These are phyloP conservation scores for Orbilia javanica DNA, from an alignment of 2,329 filamentous ascomycete genomes.

Conservation along the genomic window DNA sequence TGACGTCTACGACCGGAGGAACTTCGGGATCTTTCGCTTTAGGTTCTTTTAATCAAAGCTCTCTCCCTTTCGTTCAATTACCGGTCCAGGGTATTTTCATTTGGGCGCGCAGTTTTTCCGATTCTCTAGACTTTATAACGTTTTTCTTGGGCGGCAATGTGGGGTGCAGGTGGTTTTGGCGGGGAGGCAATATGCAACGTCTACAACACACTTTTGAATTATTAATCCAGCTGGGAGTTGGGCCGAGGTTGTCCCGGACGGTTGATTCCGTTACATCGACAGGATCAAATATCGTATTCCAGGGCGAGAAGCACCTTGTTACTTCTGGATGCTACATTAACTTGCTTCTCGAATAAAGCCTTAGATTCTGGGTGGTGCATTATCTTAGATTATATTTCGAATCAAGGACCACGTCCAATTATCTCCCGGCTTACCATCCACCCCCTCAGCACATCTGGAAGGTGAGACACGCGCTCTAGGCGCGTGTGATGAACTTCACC, in stretches of 20 bases:
- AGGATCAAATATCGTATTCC: not conserved
- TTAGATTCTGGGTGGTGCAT: not conserved
- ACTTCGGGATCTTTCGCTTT: slow-evolving; percentile 34
- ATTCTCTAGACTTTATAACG: not conserved
- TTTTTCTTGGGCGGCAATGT: not conserved
- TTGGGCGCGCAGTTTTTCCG: not conserved
- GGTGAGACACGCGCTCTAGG: too few relatives aligned
- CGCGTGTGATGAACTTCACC: too few relatives aligned
- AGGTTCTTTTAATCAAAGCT: not conserved
- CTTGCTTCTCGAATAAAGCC: not conserved
- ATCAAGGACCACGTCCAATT: too few relatives aligned
- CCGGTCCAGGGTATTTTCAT: not conserved
- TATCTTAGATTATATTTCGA: not conserved
- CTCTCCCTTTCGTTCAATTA: not conserved
- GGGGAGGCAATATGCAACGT: slow-evolving; percentile 7
- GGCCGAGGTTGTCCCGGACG: not conserved
- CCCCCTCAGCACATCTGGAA: too few relatives aligned
- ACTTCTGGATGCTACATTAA: not conserved
- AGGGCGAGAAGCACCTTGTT: not conserved
- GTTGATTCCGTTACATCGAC: not conserved
- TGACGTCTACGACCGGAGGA: slow-evolving; percentile 20
- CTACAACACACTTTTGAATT: slow-evolving; percentile 21
- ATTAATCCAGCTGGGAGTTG: slow-evolving; percentile 1
- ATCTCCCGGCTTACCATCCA: too few relatives aligned
- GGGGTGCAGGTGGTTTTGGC: slow-evolving; percentile 4